Percentiles rank a stretch among this genome's conserved stretches.
Evolutionary conservation across 768 basidiomycete genomes (phyloP).

Genomic region (Suillus sp.): DNA sequence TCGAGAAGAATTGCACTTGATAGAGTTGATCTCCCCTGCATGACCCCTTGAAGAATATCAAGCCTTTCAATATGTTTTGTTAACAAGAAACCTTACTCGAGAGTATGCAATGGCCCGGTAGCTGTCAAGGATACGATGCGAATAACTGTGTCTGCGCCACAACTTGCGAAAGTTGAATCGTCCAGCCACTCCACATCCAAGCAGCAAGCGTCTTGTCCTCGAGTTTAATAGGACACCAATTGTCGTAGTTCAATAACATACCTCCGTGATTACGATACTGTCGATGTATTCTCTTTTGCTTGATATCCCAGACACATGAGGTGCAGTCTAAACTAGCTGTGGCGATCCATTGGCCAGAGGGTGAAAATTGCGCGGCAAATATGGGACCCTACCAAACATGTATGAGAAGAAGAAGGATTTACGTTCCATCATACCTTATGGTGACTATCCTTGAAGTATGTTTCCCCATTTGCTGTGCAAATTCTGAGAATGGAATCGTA

Average conservation of each 20-base stretch:
- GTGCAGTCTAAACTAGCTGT: conserved; percentile 80
- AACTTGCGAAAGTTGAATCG: conserved; percentile 69
- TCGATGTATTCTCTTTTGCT: conserved; percentile 56
- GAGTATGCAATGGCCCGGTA: conserved; percentile 56
- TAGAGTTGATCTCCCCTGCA: conserved; percentile 74
- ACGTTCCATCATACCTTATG: conserved; percentile 55
- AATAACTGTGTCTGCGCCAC: conserved; percentile 68
- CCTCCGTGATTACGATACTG: conserved; percentile 71
- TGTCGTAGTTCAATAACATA: conserved; percentile 30
- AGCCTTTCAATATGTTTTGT: not conserved
- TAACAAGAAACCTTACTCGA: conserved; percentile 48
- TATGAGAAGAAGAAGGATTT: conserved; percentile 16
- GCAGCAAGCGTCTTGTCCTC: conserved; percentile 60
- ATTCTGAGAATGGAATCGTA: conserved; percentile 75
- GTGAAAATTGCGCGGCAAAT: conserved; percentile 78
- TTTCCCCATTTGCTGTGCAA: conserved; percentile 57
- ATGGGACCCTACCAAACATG: conserved; percentile 65
- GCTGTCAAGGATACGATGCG: conserved; percentile 60
- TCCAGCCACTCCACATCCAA: conserved; percentile 82
- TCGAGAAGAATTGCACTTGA: conserved; percentile 65
- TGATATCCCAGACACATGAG: conserved; percentile 77
- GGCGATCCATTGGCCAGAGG: conserved; percentile 68
- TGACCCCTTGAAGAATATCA: conserved; percentile 57
- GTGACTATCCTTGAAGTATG: conserved; percentile 62
- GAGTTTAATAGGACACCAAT: conserved; percentile 13